These are phyloP conservation scores for Boletus huronensis DNA, from an alignment of 768 basidiomycete genomes.

Conservation along the genomic window DNA sequence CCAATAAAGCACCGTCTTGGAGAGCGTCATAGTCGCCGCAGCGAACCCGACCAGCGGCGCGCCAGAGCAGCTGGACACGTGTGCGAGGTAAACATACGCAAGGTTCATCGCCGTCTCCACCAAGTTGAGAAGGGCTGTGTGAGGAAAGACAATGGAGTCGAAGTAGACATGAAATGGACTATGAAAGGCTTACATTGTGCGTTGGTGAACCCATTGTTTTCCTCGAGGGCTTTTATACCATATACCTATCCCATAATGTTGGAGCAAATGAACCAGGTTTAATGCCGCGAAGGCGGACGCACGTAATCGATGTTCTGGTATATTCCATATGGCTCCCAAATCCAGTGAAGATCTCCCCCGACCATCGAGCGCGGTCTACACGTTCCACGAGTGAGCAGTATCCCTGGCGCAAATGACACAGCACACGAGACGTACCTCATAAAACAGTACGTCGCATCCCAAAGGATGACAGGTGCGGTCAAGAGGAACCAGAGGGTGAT, in stretches of 20 bases:
- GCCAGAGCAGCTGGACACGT: constrained; percentile 55
- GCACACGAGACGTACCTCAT: constrained; percentile 47
- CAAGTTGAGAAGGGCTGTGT: constrained; percentile 69
- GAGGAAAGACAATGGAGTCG: neutral
- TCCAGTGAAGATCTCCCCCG: constrained; percentile 88
- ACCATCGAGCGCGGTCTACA: constrained; percentile 80
- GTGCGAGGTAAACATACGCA: constrained; percentile 70
- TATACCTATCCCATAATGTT: constrained; percentile 53
- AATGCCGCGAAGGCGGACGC: constrained; percentile 8
- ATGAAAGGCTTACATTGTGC: constrained; percentile 66
- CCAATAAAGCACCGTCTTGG: constrained; percentile 84
- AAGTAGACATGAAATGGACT: neutral
- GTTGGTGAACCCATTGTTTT: constrained; percentile 75
- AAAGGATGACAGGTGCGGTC: constrained; percentile 49
- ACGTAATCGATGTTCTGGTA: constrained; percentile 65
- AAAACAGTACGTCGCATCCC: constrained; percentile 83
- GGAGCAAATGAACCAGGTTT: constrained; percentile 31
- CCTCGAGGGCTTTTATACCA: constrained; percentile 60
- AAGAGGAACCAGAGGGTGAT: constrained; percentile 68
- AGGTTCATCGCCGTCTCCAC: constrained; percentile 76
- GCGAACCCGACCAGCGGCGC: constrained; percentile 76
- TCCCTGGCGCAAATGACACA: no score
- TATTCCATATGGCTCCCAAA: constrained; percentile 80
- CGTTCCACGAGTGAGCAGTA: neutral
- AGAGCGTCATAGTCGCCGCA: constrained; percentile 71